Percentiles rank a stretch among this genome's conserved stretches.
These are phyloP conservation scores for Pseudopyricularia javanii DNA, from an alignment of 2,329 filamentous ascomycete species.

Conservation along the genomic window DNA sequence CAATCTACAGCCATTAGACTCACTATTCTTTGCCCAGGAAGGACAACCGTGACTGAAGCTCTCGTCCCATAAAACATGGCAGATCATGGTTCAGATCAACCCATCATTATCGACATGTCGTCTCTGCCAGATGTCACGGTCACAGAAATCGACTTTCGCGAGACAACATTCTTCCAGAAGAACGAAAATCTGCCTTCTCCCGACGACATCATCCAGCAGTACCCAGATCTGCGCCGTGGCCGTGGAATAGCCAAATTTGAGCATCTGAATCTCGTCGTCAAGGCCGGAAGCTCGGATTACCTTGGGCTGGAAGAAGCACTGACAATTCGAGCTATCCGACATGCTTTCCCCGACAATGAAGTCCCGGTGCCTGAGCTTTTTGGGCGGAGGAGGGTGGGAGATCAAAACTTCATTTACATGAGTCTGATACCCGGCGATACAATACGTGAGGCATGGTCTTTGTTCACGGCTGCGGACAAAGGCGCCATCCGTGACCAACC, in stretches of 20 bases:
- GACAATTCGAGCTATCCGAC: constrained; percentile 5
- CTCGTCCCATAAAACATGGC: too few relatives aligned
- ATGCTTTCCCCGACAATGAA: constrained; percentile 3
- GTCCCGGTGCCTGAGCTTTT: constrained; percentile 6
- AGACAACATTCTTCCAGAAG: constrained; percentile 1
- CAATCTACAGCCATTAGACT: too few relatives aligned
- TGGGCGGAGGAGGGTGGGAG: constrained; percentile 4
- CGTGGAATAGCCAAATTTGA: not conserved
- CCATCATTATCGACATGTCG: not conserved
- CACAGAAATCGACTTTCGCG: constrained; percentile 1
- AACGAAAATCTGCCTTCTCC: not conserved
- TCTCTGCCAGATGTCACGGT: not conserved
- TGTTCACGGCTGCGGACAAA: not conserved
- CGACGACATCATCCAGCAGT: not conserved
- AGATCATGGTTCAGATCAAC: too few relatives aligned
- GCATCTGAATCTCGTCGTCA: not conserved
- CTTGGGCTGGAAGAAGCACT: constrained; percentile 6
- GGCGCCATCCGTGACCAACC: not conserved
- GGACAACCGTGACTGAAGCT: too few relatives aligned
- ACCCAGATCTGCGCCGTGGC: not conserved
- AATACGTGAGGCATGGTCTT: constrained; percentile 5
- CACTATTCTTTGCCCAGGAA: too few relatives aligned
- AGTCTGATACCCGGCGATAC: constrained; percentile 4
- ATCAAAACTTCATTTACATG: constrained; percentile 5
- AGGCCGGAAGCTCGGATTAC: not conserved